A percentile compares a stretch with the other conserved stretches of the same genome.
phyloP scores from a whole-genome alignment of 495 filamentous ascomycete species.

The Podospora pseudocomata region DNA sequence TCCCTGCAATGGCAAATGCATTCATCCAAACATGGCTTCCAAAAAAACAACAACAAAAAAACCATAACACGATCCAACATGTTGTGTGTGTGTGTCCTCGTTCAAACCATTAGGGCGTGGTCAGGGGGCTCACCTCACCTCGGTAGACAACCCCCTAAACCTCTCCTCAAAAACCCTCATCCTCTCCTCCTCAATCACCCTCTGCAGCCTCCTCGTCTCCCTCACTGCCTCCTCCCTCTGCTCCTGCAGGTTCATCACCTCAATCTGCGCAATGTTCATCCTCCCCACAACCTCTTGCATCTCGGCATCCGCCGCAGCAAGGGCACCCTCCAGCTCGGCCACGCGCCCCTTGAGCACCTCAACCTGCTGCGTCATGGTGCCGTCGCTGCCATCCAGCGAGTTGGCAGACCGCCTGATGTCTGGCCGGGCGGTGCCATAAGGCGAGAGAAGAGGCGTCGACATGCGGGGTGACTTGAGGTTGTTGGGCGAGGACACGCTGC shows the following conservation, averaged over 20 bases:
- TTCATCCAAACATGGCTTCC: neutral
- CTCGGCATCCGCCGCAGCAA: constrained; percentile 79
- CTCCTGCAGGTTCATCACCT: constrained; percentile 87
- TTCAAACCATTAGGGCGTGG: neutral
- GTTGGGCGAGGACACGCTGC: constrained; percentile 24
- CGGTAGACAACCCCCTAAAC: constrained; percentile 36
- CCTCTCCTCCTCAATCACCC: constrained; percentile 46
- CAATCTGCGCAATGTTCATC: constrained; percentile 93
- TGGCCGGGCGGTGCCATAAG: constrained; percentile 15
- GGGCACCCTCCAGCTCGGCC: constrained; percentile 72
- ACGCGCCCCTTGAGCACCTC: constrained; percentile 63
- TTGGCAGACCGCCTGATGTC: constrained; percentile 36
- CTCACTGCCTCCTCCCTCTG: constrained; percentile 86
- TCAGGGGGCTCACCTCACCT: constrained; percentile 16
- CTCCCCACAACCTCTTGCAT: constrained; percentile 91
- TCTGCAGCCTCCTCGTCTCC: constrained; percentile 73
- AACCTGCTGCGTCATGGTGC: constrained; percentile 62
- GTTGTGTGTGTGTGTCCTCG: neutral
- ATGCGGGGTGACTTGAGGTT: constrained; percentile 46
- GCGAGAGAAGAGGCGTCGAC: constrained; percentile 30
- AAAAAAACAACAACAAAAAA: neutral
- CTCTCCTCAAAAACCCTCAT: constrained; percentile 44
- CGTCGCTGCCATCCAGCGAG: constrained; percentile 33
- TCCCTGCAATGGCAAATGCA: neutral
- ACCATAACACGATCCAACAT: neutral